A percentile compares a stretch with the other conserved stretches of the same genome.
phyloP scores from a whole-genome alignment of 306 rosid genomes.

The Aeschynomene evenia region DNA sequence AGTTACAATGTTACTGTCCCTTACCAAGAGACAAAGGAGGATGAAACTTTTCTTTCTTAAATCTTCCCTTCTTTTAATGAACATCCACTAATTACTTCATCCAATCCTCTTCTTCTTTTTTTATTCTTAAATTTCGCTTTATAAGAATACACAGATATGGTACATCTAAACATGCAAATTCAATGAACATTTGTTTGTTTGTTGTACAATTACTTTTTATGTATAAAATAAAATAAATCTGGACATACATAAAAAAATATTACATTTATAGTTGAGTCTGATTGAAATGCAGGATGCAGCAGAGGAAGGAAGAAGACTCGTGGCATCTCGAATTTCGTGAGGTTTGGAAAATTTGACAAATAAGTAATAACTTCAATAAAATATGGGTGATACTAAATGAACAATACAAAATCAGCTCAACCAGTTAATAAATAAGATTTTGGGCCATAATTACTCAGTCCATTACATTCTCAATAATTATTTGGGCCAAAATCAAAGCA shows the following conservation, averaged over 20 bases:
- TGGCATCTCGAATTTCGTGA: constrained; percentile 40
- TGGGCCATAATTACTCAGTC: too few relatives aligned
- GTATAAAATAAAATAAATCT: background rate
- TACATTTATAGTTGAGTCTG: background rate
- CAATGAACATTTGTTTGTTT: background rate
- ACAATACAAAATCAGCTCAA: too few relatives aligned
- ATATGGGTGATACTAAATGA: too few relatives aligned
- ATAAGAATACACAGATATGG: background rate
- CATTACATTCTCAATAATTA: too few relatives aligned
- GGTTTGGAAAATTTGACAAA: background rate
- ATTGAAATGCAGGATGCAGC: constrained; percentile 7
- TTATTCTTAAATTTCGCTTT: background rate
- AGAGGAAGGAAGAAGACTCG: constrained; percentile 26
- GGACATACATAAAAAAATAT: background rate
- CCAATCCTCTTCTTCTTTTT: background rate
- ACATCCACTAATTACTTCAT: background rate
- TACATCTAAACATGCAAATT: background rate
- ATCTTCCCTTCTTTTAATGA: constrained; percentile 30
- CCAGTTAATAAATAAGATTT: background rate
- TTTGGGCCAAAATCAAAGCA: too few relatives aligned
- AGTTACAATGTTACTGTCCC: constrained; percentile 21
- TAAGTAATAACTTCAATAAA: too few relatives aligned
- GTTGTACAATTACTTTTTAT: background rate
- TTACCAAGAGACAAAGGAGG: constrained; percentile 27
- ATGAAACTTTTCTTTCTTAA: constrained; percentile 27